Conservation (phyloP, 345 rosid species). For the Turnera subulata region DNA sequence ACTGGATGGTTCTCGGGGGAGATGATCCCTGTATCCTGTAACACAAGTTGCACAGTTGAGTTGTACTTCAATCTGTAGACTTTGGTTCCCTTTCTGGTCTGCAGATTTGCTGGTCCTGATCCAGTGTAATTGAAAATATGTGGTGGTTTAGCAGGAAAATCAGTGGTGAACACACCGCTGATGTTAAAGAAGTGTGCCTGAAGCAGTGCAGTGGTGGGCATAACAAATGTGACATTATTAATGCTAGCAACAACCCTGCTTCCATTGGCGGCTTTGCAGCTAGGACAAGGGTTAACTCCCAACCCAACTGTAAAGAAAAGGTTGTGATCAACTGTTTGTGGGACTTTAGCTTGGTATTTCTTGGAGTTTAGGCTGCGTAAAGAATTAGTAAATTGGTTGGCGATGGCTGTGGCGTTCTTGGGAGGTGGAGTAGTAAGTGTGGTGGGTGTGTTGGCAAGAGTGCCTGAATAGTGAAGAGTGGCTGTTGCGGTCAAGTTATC, state of each 20-base stretch:
- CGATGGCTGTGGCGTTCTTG: constrained; percentile 53
- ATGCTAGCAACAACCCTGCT: constrained; percentile 48
- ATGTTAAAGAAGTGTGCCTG: constrained; percentile 58
- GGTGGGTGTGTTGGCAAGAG: constrained; percentile 27
- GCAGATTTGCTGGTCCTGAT: constrained; percentile 14
- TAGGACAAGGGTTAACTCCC: constrained; percentile 57
- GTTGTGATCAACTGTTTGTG: constrained; percentile 45
- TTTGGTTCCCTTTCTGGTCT: constrained; percentile 27
- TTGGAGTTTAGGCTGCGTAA: constrained; percentile 60
- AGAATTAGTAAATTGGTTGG: constrained; percentile 40
- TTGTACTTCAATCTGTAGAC: constrained; percentile 29
- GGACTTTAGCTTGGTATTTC: constrained; percentile 59
- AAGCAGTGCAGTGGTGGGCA: constrained; percentile 55
- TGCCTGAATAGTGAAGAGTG: constrained; percentile 46
- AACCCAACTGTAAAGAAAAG: constrained; percentile 43
- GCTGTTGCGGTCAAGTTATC: constrained; percentile 57
- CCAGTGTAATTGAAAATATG: constrained; percentile 28
- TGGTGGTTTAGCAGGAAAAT: constrained; percentile 38
- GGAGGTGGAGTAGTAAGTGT: constrained; percentile 39
- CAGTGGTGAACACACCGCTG: constrained; percentile 34
- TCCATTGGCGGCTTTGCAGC: constrained; percentile 52
- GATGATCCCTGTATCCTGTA: constrained; percentile 42
- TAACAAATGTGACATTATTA: constrained; percentile 59
- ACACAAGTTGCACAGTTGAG: constrained; percentile 32
- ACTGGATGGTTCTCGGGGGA: constrained; percentile 37